These are phyloP conservation scores for Cryphonectria carpinicola DNA, from an alignment of 2,329 filamentous ascomycete species.

Conservation along the genomic window DNA sequence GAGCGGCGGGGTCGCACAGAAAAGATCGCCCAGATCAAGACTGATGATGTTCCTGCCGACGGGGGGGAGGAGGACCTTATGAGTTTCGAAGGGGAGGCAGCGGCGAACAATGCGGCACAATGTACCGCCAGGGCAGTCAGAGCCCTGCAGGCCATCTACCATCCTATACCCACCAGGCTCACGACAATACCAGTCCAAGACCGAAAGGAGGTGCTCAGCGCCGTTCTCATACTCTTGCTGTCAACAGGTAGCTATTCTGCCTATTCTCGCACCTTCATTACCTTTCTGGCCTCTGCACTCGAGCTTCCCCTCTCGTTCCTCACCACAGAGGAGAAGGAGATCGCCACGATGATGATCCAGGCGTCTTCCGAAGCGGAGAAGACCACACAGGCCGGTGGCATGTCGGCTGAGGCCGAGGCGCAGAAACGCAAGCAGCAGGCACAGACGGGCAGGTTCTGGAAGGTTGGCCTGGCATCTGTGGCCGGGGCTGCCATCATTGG, in stretches of 20 bases:
- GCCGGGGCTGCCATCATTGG: constrained; percentile 90
- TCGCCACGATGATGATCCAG: constrained; percentile 75
- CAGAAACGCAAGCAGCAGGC: constrained; percentile 74
- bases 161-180: constrained; percentile 57
- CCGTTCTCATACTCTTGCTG: constrained; percentile 70
- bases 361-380: constrained; percentile 50
- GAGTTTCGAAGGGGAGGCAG: constrained; percentile 40
- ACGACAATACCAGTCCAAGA: constrained; percentile 61
- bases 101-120: constrained; percentile 25
- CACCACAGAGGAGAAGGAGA: constrained; percentile 72
- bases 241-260: constrained; percentile 76
- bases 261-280: constrained; percentile 70
- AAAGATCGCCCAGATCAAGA: constrained; percentile 43
- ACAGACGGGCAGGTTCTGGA: constrained; percentile 76
- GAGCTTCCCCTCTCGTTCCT: constrained; percentile 65
- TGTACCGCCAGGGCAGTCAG: constrained; percentile 46
- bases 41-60: constrained; percentile 39
- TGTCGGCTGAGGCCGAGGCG: constrained; percentile 77
- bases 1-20: constrained; percentile 52
- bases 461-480: constrained; percentile 85
- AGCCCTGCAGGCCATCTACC: constrained; percentile 55
- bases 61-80: constrained; percentile 48
- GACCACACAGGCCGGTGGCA: constrained; percentile 57
- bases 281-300: constrained; percentile 70
- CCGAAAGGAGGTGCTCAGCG: constrained; percentile 67